These are phyloP conservation scores for Tylopilus cervinicoccineus DNA, from an alignment of 768 basidiomycete genomes.

Conservation along the genomic window DNA sequence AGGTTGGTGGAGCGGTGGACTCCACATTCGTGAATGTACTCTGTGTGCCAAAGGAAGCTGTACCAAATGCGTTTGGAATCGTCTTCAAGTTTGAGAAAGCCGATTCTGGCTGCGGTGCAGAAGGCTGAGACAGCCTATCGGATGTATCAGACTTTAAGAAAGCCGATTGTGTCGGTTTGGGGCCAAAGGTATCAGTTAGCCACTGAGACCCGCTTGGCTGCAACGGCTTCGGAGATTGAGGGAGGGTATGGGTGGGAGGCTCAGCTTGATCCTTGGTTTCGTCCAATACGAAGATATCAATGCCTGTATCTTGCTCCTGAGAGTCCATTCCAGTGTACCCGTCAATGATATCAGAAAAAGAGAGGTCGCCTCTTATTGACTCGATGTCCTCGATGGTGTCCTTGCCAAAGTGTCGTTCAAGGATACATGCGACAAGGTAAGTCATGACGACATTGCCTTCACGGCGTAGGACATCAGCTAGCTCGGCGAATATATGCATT, in stretches of 20 bases:
- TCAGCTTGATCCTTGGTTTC: conserved; percentile 20
- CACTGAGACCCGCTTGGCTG: conserved; percentile 32
- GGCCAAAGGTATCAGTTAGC: conserved; percentile 31
- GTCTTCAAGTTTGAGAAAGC: conserved; percentile 35
- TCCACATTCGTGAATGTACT: conserved; percentile 3
- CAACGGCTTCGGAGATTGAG: conserved; percentile 8
- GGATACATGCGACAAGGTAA: conserved; percentile 84
- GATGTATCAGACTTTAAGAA: conserved; percentile 14
- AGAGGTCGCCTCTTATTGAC: conserved; percentile 52
- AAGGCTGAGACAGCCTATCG: conserved; percentile 12
- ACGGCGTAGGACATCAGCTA: conserved; percentile 59
- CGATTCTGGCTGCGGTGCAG: conserved; percentile 14
- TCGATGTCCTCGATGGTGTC: conserved; percentile 78
- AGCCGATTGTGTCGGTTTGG: conserved; percentile 23
- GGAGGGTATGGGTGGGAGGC: neutral
- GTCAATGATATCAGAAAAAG: conserved; percentile 65
- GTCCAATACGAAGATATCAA: conserved; percentile 22
- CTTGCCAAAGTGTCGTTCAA: conserved; percentile 81
- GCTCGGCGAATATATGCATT: conserved; percentile 61
- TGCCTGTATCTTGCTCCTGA: conserved; percentile 24
- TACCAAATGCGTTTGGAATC: conserved; percentile 34
- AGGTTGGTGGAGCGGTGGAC: neutral
- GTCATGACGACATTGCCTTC: conserved; percentile 69
- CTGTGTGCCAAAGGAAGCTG: conserved; percentile 16
- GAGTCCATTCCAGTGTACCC: conserved; percentile 39